These are phyloP conservation scores for Lycium barbarum DNA, from an alignment of 257 asterid species.

Conservation along the genomic window DNA sequence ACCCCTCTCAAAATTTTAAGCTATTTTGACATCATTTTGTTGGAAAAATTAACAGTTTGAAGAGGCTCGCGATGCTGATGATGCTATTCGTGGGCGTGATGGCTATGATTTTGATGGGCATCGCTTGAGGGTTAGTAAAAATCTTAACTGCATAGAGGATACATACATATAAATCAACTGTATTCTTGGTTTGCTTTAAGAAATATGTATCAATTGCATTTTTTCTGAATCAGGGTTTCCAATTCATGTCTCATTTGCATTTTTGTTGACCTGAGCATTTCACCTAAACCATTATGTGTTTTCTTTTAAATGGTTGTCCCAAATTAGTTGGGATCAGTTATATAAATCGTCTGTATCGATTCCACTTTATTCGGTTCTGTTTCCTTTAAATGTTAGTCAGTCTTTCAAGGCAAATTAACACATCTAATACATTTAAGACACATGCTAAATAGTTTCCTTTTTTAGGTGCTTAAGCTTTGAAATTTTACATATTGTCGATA, in stretches of 20 bases:
- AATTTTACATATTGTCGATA: neutral
- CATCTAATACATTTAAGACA: neutral
- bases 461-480: neutral
- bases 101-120: slow-evolving; percentile 98
- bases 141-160: neutral
- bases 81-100: slow-evolving; percentile 99
- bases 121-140: slow-evolving; percentile 80
- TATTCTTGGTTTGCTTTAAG: neutral
- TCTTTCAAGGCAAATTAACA: slow-evolving; percentile 4
- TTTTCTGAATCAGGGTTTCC: slow-evolving; percentile 4
- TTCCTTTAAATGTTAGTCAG: slow-evolving; percentile 6
- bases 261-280: neutral
- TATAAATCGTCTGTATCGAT: neutral
- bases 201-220: neutral
- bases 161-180: neutral
- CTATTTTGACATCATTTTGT: neutral
- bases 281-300: neutral
- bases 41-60: slow-evolving; percentile 66
- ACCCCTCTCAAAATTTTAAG: neutral
- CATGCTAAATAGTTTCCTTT: neutral
- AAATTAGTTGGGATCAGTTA: slow-evolving; percentile 1
- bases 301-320: slow-evolving; percentile 23
- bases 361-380: neutral
- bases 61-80: slow-evolving; percentile 98
- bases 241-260: neutral